Base-by-base conservation (phyloP, 345 rosid species). In the Melaleuca quinquenervia region DNA sequence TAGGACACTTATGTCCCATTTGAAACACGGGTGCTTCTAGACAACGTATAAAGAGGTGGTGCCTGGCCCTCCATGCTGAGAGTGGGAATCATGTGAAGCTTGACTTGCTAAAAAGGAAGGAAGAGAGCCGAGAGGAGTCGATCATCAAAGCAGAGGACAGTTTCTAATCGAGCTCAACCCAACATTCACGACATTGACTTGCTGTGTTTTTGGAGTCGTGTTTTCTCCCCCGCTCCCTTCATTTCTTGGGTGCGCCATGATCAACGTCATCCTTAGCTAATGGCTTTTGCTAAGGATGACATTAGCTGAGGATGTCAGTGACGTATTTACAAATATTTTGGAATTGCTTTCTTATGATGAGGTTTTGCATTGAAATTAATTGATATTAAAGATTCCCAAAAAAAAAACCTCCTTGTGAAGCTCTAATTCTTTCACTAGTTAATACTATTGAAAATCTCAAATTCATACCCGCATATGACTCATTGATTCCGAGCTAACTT, bases 401-500 rank as follows among this genome's bases (percentile, higher is more conserved):
- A 18, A 36, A 41, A 41, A 41, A 41, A 41, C 2, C 41, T 41
- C 41, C 41, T 36, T 41, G 9, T 32, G 78, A 32, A 12, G 48
- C 18, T 70, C 24, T 64, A 36, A 16, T 32, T 70, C 7, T 3
- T 32, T 32, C 48, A 32, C 3, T 6, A 2, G 3, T 18, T 18
- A 70, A 18, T 0, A 32, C 41, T 3, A 18, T 8, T 29, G 20
- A 8, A 70, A 70, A 70, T 27, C 48, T 70, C 10, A 32, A 16
- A 64, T 2, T 2, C 1, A 1, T 29, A 62, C 15, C 0, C 4
- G 1, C 3, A 36, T 41, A 41, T 8, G 12, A 16, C 6, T 16
- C 5, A 18, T 64, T 16, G 3, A 16, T 0, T 12, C 13, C 12
- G 8, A 32, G 32, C 11, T 64, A 32, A 32, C 32, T 64, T 64